Percentiles rank a stretch among this genome's conserved stretches.
Conservation (phyloP, 2,329 filamentous ascomycete species). For the Xylariaceae sp. region DNA sequence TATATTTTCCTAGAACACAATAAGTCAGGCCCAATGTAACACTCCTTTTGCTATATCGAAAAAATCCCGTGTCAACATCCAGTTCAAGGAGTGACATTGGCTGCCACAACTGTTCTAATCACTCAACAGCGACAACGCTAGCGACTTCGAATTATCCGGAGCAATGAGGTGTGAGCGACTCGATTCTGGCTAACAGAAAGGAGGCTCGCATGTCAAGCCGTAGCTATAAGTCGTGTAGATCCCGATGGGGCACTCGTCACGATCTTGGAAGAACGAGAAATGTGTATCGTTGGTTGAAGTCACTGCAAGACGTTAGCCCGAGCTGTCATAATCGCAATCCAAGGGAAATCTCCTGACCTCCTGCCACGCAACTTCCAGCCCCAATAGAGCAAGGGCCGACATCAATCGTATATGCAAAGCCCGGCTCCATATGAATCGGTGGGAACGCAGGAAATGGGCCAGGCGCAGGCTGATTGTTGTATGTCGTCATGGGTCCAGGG, state of each 20-base stretch:
- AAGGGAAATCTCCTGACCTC: constrained; percentile 18
- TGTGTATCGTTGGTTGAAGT: constrained; percentile 31
- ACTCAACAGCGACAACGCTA: no score
- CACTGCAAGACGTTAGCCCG: constrained; percentile 17
- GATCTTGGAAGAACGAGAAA: constrained; percentile 29
- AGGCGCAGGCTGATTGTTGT: constrained; percentile 26
- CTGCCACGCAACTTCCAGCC: constrained; percentile 29
- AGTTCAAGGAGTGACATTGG: no score
- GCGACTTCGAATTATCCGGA: no score
- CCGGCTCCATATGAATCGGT: constrained; percentile 32
- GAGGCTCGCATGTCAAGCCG: constrained; percentile 22
- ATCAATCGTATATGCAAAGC: constrained; percentile 31
- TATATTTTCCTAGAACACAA: no score
- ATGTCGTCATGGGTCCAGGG: constrained; percentile 28
- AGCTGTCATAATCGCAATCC: not conserved
- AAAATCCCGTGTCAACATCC: no score
- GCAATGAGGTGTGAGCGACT: no score
- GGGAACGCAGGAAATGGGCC: constrained; percentile 27
- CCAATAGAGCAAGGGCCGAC: constrained; percentile 28
- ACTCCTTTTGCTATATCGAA: no score
- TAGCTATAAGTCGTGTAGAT: constrained; percentile 30
- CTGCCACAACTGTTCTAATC: no score
- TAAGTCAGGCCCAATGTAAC: no score
- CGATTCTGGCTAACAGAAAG: constrained; percentile 7
- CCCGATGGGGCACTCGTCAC: constrained; percentile 27